Percentiles rank a stretch among this genome's conserved stretches.
Evolutionary conservation across 345 rosid genomes (phyloP).

Genomic region (Pistacia atlantica): DNA sequence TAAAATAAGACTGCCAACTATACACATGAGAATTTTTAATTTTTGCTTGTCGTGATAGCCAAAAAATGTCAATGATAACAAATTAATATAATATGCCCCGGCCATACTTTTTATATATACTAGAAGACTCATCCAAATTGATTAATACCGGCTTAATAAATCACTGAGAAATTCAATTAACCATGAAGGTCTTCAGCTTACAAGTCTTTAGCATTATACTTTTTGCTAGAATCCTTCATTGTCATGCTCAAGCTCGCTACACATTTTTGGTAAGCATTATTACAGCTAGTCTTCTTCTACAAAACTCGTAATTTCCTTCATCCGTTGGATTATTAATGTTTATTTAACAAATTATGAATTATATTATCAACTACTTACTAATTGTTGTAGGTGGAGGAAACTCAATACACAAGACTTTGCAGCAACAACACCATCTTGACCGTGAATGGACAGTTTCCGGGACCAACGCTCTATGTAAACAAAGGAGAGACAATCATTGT

Average conservation of each 20-base stretch:
- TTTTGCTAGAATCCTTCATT: neutral
- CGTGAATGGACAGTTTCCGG: conserved; percentile 35
- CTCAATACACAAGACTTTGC: conserved; percentile 9
- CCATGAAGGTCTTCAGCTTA: neutral
- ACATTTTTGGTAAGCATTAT: conserved; percentile 16
- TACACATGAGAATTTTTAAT: too few species aligned
- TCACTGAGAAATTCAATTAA: neutral
- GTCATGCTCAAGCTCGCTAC: conserved; percentile 21
- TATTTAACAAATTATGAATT: too few species aligned
- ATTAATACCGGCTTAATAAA: neutral
- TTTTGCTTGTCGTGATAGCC: too few species aligned
- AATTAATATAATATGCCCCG: too few species aligned
- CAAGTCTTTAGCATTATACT: conserved; percentile 11
- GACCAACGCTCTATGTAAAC: conserved; percentile 29
- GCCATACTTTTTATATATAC: too few species aligned
- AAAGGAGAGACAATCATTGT: conserved; percentile 32
- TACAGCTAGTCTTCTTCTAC: too few species aligned
- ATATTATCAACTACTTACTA: too few species aligned
- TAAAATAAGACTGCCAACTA: too few species aligned
- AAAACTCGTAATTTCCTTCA: too few species aligned
- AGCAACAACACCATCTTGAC: conserved; percentile 31
- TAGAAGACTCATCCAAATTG: neutral
- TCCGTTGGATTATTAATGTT: too few species aligned
- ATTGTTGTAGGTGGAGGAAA: neutral
- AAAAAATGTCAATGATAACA: too few species aligned